Base-by-base conservation (phyloP, 768 basidiomycete species). In the Mycena vulgaris region DNA sequence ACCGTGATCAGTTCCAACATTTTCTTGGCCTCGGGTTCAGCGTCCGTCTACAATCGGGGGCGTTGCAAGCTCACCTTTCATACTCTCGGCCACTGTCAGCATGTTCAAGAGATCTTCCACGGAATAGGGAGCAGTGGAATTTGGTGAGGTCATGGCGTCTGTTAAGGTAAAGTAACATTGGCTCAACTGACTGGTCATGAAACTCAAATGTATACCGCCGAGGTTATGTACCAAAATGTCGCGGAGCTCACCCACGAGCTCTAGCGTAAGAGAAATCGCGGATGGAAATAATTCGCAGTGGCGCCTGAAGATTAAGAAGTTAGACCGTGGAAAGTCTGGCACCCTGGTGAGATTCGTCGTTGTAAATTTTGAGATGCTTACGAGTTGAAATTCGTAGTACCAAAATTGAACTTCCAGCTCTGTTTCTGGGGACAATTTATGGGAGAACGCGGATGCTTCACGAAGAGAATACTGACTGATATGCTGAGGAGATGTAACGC, bases 321-420 rank as follows among this genome's bases (percentile, higher is more conserved):
- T n/a, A n/a, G n/a, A n/a, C n/a, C n/a, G n/a, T n/a, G n/a, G n/a
- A n/a, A n/a, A n/a, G n/a, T n/a, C n/a, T n/a, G n/a, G n/a, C n/a
- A n/a, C n/a, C n/a, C n/a, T n/a, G n/a, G n/a, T n/a, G n/a, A n/a
- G n/a, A n/a, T n/a, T n/a, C n/a, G n/a, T n/a, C n/a, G n/a, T n/a
- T n/a, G n/a, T n/a, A n/a, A n/a, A n/a, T n/a, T n/a, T n/a, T n/a
- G n/a, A n/a, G n/a, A n/a, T n/a, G n/a, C n/a, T n/a, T n/a, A n/a
- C n/a, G n/a, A n/a, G n/a, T n/a, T n/a, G n/a, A n/a, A n/a, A n/a
- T 14, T 37, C 35, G 35, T 37, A 6, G 8, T 28, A 52, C 63
- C 63, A 64, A 28, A 39, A 64, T 64, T 64, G 63, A 16, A 40
- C 63, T 13, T 7, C 39, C 37, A 64, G 35, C 48, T 64, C 51